Evolutionary conservation across 805 yeast genomes (phyloP), one percentile per base, ranked within the genome.

Genomic region (Starmerella etchellsii): DNA sequence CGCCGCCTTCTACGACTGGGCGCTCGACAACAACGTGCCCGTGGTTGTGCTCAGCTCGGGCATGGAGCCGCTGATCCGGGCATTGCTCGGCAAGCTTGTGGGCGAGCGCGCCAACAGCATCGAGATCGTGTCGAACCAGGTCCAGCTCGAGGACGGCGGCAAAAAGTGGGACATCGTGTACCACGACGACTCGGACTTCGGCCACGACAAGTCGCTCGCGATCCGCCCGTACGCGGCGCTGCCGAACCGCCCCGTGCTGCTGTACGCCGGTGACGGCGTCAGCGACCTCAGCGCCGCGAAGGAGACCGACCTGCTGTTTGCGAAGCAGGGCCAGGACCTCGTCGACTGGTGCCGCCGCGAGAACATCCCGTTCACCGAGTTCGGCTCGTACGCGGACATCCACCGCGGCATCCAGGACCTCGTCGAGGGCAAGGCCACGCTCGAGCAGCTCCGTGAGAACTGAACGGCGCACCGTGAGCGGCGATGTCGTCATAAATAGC

Each of bases 231-330:
- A 65, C 54, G 63, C 63, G 19, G 42, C 49, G 37, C 51, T 56
- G 28, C 59, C 54, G 7, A 54, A 60, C 18, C 68, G 73, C 36
- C 94, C 94, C 14, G 65, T 67, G 30, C 69, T 84, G 52, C 83
- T 88, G 59, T 91, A 91, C 67, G 82, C 94, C 56, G 99, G 99
- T 44, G 99, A 91, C 60, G 99, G 99, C 49, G 95, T 91, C 25
- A 78, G 93, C 34, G 99, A 91, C 61, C 67, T 91, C 52, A 74
- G 84, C 43, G 98, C 98, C 20, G 96, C 97, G 20, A 78, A 81
- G 56, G 95, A 91, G 61, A 85, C 98, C 31, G 88, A 91, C 60
- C 67, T 88, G 51, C 65, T 91, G 50, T 91, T 88, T 62, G 98
- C 98, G 34, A 88, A 85, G 65, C 74, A 75, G 49, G 98, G 96